A percentile compares a stretch with the other conserved stretches of the same genome.
Evolutionary conservation across 2,329 filamentous ascomycete species (phyloP).

Genomic region (Colletotrichum sp.): DNA sequence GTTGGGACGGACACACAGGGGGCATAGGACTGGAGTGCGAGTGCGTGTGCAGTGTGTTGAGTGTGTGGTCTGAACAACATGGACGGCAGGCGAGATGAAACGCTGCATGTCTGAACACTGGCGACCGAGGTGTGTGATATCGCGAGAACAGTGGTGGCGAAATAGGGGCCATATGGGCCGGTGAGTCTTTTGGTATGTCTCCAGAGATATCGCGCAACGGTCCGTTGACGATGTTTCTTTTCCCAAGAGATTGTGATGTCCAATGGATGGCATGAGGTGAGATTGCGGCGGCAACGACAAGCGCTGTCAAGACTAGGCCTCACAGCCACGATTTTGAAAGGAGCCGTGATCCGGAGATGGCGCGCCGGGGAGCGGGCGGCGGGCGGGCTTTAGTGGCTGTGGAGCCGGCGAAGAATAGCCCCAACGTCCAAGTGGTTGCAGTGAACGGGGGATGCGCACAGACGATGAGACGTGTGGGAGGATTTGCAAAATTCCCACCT

Average conservation of each 20-base stretch:
- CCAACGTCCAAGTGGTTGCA: neutral
- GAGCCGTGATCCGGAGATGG: neutral
- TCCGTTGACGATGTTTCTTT: neutral
- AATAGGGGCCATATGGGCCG: neutral
- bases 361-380: neutral
- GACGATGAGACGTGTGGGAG: constrained; percentile 5
- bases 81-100: constrained; percentile 13
- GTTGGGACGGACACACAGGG: constrained; percentile 2
- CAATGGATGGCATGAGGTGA: neutral
- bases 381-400: neutral
- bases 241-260: neutral
- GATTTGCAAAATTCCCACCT: neutral
- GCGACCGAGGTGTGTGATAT: constrained; percentile 2
- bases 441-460: constrained; percentile 6
- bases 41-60: neutral
- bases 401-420: neutral
- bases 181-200: neutral
- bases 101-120: constrained; percentile 17
- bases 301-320: neutral
- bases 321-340: neutral
- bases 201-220: neutral
- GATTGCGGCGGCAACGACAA: neutral
- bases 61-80: constrained; percentile 11
- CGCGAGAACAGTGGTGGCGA: neutral
- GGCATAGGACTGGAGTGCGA: neutral